Evolutionary conservation across 768 basidiomycete genomes (phyloP), one percentile per base, ranked within the genome.

Genomic region (Leccinum subgranulosum): DNA sequence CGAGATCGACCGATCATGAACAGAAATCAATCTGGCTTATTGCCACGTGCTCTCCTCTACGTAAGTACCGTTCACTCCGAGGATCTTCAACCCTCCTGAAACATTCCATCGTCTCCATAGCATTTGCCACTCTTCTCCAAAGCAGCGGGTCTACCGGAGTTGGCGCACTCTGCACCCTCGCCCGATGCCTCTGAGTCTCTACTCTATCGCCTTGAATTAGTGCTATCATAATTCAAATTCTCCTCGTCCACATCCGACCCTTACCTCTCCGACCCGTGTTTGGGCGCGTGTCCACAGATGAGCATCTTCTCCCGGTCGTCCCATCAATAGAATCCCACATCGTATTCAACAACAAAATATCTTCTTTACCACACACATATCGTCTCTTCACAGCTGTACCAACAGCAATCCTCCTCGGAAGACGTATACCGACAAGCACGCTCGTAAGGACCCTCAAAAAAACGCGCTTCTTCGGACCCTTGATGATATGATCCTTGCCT

Each of bases 1-100:
- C 58, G 49, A 64, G 62, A 51, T 60, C 54, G 31, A 10, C 49
- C 6, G 49, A 57, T 61, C 31, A 19, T n/a, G n/a, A n/a, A n/a
- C n/a, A n/a, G n/a, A n/a, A n/a, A n/a, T n/a, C n/a, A n/a, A n/a
- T n/a, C n/a, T n/a, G n/a, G n/a, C n/a, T n/a, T n/a, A n/a, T 27
- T 12, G 10, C 23, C 3, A 53, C 29, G 8, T 21, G n/a, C 19
- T 31, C 28, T 28, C 0, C 39, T n/a, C 39, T 19, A n/a, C 39
- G 39, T 41, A 41, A 41, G n/a, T 19, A 10, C n/a, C 17, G n/a
- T 17, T 51, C 51, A 51, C 48, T 60, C 59, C 58, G 54, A 56
- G 52, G 56, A 58, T 27, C 33, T 31, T 48, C 27, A 17, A 6
- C 11, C 19, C 14, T 29, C 34, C 5, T 25, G 29, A 51, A 47